phyloP scores from a whole-genome alignment of 1,284 basidiomycete species.

The Tilletia setariae region DNA sequence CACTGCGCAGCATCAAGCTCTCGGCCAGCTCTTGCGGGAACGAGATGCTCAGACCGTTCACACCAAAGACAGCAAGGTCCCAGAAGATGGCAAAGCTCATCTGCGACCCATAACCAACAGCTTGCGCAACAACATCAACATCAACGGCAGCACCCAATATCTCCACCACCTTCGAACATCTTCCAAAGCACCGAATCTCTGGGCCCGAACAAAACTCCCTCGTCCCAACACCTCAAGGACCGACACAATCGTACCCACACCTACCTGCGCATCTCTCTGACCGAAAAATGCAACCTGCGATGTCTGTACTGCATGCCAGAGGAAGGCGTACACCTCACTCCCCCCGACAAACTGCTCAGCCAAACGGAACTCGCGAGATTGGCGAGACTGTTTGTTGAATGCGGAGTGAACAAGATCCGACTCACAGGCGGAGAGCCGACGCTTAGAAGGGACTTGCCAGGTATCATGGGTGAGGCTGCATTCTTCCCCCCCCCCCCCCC shows the following conservation, averaged over 20 bases:
- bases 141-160: no score
- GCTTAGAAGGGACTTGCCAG: constrained; percentile 71
- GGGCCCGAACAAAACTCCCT: no score
- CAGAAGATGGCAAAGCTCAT: no score
- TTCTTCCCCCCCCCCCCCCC: constrained; percentile 3
- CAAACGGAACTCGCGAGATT: constrained; percentile 70
- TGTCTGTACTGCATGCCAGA: constrained; percentile 89
- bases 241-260: constrained; percentile 61
- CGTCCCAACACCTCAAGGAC: constrained; percentile 18
- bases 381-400: constrained; percentile 69
- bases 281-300: constrained; percentile 80
- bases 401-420: constrained; percentile 79
- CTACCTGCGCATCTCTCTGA: constrained; percentile 79
- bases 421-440: constrained; percentile 86
- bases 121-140: no score
- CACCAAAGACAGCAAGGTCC: no score
- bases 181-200: no score
- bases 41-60: no score
- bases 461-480: constrained; percentile 65
- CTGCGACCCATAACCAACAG: no score
- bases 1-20: no score
- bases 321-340: constrained; percentile 73
- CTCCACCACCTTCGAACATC: no score
- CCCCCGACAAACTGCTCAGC: constrained; percentile 67
- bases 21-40: no score